Base-by-base conservation (phyloP, 805 yeast genomes). In the Ogataea nakhonphanomensis region DNA sequence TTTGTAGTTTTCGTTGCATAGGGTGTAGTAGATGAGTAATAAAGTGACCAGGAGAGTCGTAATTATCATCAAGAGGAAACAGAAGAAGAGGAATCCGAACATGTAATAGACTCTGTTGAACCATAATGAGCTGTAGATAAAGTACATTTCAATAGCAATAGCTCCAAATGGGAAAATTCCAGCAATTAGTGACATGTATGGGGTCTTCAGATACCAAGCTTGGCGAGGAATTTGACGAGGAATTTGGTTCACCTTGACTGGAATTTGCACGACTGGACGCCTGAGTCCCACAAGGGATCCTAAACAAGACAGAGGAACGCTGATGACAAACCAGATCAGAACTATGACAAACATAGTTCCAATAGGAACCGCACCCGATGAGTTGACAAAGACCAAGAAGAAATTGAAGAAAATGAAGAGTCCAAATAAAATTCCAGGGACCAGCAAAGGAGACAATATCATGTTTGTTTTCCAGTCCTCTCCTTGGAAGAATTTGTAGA, bases 151-250 rank as follows among this genome's bases (percentile, higher is more conserved):
- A 41, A 93, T 93, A 17, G 96, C 89, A 58, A 93, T 84, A 14
- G 96, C 83, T 8, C 96, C 95, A 59, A 91, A 89, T 56, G 98
- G 97, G 74, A 91, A 81, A 44, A 91, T 76, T 45, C 98, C 98
- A 2, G 95, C 84, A 46, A 86, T 71, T 30, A 86, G 58, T 54
- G 89, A 68, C 39, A 83, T 74, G 17, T 88, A 81, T 12, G 74
- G 47, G 3, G 86, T 76, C 56, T 76, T 77, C 54, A 88, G 71
- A 58, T 84, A 88, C 78, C 86, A 78, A 32, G 95, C 95, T 65
- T 89, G 96, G 12, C 74, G 73, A 29, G 99, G 99, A 44, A 93
- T 85, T 67, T 93, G 97, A 65, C 99, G 79, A 46, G 96, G 95
- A 51, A 93, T 91, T 67, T 91, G 97, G 64, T 89, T 91, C 13